A percentile compares a stretch with the other conserved stretches of the same genome.
These are phyloP conservation scores for Scenedesmus sp. DNA, from an alignment of 163 green algal genomes.

Conservation along the genomic window DNA sequence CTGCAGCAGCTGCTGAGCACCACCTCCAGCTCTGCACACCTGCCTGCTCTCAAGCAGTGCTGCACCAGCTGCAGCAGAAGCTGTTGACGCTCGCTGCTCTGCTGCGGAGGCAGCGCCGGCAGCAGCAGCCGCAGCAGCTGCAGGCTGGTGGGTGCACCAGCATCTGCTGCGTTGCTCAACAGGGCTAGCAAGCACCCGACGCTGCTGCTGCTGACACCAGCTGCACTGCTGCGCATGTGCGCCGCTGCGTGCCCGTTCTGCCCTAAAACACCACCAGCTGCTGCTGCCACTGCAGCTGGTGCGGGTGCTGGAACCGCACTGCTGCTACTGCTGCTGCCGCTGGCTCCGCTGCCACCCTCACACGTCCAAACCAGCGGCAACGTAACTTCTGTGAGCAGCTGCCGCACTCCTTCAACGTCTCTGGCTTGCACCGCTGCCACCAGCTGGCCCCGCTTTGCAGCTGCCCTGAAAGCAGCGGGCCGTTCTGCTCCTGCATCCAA, in stretches of 20 bases:
- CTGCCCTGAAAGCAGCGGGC: conserved; percentile 34
- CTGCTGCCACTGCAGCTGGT: neutral
- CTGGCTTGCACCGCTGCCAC: conserved; percentile 7
- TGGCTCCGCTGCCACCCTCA: neutral
- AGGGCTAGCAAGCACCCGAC: neutral
- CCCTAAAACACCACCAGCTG: neutral
- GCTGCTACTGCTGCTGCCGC: conserved; percentile 22
- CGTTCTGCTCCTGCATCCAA: conserved; percentile 25
- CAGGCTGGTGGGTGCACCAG: neutral
- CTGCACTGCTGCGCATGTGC: neutral
- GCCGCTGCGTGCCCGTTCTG: neutral
- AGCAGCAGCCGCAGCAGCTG: conserved; percentile 40
- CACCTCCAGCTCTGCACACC: neutral
- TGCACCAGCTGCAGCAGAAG: neutral
- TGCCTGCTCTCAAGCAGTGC: neutral
- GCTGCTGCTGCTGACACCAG: conserved; percentile 9
- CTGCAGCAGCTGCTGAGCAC: neutral
- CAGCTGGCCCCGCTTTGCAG: conserved; percentile 35
- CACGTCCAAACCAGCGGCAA: conserved; percentile 30
- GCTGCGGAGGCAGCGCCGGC: neutral
- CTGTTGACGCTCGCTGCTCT: neutral
- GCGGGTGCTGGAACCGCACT: neutral
- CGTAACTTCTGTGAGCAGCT: neutral
- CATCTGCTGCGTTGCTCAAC: neutral
- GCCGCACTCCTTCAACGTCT: neutral